These are phyloP conservation scores for Cutaneotrichosporon cavernicola DNA, from an alignment of 1,284 basidiomycete species.

Conservation along the genomic window DNA sequence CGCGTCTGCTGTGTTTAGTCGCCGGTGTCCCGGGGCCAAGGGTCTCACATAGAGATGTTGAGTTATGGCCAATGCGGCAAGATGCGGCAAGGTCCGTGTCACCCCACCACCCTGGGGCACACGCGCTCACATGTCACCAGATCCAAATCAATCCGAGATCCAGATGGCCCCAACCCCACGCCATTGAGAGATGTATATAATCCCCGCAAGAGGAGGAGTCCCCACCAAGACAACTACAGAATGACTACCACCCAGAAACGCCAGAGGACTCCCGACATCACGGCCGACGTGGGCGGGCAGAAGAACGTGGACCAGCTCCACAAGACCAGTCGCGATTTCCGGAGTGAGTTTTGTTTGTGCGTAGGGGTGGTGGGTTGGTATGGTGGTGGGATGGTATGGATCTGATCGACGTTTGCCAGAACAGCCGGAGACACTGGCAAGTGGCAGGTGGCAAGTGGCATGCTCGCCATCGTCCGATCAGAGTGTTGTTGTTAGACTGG, in stretches of 20 bases:
- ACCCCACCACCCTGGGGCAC: background rate
- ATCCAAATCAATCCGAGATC: background rate
- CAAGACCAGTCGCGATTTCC: slow-evolving; percentile 51
- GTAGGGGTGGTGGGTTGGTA: background rate
- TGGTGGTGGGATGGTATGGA: too few relatives aligned
- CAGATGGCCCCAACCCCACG: background rate
- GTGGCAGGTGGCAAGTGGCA: background rate
- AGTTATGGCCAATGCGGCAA: slow-evolving; percentile 1
- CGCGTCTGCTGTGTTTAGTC: background rate
- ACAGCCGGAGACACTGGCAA: too few relatives aligned
- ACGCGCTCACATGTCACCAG: background rate
- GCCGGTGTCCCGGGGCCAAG: background rate
- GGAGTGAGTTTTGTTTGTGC: slow-evolving; percentile 43
- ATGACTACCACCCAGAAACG: background rate
- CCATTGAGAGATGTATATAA: background rate
- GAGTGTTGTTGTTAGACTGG: background rate
- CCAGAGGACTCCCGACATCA: slow-evolving; percentile 27
- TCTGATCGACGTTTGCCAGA: background rate
- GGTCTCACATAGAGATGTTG: background rate
- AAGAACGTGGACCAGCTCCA: slow-evolving; percentile 48
- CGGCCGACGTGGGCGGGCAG: slow-evolving; percentile 46
- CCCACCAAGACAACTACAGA: background rate
- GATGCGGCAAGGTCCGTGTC: background rate
- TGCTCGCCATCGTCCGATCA: background rate
- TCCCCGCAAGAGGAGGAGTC: background rate